A percentile compares a stretch with the other conserved stretches of the same genome.
Evolutionary conservation across 2,329 filamentous ascomycete genomes (phyloP).

Genomic region (Drechslerella stenobrocha): DNA sequence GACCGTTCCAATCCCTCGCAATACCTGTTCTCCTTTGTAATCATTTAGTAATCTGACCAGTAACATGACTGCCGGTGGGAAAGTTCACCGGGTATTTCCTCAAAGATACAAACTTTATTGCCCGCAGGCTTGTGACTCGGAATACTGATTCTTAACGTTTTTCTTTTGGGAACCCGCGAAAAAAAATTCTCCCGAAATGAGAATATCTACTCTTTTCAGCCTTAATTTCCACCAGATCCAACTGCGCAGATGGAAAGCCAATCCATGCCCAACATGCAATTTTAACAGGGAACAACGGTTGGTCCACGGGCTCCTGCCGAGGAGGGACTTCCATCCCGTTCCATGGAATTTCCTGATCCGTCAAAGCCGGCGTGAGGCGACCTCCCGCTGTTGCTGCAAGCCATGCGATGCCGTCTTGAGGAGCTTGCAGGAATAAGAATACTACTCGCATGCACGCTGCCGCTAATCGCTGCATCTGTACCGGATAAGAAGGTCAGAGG

Average conservation of each 20-base stretch:
- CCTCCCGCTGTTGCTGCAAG: too few species aligned
- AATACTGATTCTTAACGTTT: background rate
- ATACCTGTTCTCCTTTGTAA: background rate
- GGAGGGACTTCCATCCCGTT: constrained; percentile 25
- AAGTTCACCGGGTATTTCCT: background rate
- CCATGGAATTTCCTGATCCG: constrained; percentile 46
- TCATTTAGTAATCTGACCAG: too few species aligned
- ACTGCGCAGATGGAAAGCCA: constrained; percentile 36
- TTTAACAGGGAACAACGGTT: constrained; percentile 18
- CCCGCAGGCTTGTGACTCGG: background rate
- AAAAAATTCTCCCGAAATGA: constrained; percentile 38
- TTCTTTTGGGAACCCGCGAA: background rate
- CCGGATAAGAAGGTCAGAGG: too few species aligned
- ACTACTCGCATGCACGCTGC: too few species aligned
- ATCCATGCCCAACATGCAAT: constrained; percentile 35
- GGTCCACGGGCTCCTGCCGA: constrained; percentile 27
- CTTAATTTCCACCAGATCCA: constrained; percentile 46
- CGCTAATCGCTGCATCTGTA: too few species aligned
- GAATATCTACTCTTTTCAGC: constrained; percentile 28
- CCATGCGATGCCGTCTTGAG: too few species aligned
- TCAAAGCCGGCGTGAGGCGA: too few species aligned
- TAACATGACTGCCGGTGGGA: too few species aligned
- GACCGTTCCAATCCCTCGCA: background rate
- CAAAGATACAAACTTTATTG: background rate
- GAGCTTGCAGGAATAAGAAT: too few species aligned